These are phyloP conservation scores for Pseudopithomyces chartarum DNA, from an alignment of 2,329 filamentous ascomycete species.

Conservation along the genomic window DNA sequence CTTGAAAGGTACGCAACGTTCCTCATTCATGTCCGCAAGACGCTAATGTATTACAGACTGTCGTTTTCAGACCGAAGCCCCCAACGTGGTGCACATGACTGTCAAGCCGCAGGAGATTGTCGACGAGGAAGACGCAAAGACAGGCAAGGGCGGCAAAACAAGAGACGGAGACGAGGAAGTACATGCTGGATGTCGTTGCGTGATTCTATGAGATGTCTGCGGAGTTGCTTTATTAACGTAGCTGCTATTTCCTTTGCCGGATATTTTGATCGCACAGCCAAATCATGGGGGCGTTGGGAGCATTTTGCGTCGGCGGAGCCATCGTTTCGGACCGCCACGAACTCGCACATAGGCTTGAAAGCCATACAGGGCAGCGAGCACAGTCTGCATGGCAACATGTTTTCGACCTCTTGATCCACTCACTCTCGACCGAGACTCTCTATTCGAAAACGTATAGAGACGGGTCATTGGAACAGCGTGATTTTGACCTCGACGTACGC, in stretches of 20 bases:
- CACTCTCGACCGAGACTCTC: no score
- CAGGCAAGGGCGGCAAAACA: constrained; percentile 59
- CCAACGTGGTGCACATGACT: constrained; percentile 94
- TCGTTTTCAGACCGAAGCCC: constrained; percentile 72
- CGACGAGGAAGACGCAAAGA: constrained; percentile 77
- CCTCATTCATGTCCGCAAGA: background rate
- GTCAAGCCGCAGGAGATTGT: constrained; percentile 83
- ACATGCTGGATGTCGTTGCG: constrained; percentile 65
- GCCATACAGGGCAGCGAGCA: no score
- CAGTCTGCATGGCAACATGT: no score
- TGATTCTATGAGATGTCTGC: constrained; percentile 59
- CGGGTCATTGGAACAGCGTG: background rate
- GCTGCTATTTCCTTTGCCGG: background rate
- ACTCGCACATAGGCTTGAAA: no score
- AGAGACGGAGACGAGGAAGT: constrained; percentile 62
- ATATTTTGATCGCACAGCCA: constrained; percentile 1
- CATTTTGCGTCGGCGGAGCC: background rate
- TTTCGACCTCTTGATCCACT: no score
- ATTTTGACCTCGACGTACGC: background rate
- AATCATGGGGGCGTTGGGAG: background rate
- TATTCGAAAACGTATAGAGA: background rate
- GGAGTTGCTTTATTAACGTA: constrained; percentile 4
- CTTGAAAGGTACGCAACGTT: constrained; percentile 70
- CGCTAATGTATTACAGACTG: constrained; percentile 63
- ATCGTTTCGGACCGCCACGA: background rate